phyloP scores from a whole-genome alignment of 2,329 filamentous ascomycete species.

The Paracamarosporium sp. region DNA sequence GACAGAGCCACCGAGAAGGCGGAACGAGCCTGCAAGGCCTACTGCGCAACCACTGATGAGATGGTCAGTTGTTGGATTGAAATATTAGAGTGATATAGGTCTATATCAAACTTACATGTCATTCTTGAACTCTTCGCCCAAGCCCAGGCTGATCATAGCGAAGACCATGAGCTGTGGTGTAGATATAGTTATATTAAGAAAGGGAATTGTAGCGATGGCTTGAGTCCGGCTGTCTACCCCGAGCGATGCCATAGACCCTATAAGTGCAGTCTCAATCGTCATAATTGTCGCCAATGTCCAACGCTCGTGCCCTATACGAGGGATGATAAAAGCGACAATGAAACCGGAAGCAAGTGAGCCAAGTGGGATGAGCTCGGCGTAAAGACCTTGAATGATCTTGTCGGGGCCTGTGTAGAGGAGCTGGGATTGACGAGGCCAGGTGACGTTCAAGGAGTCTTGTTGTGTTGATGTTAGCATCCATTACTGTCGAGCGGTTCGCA shows the following conservation, averaged over 20 bases:
- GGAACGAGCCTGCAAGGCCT: slow-evolving; percentile 13
- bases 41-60: slow-evolving; percentile 10
- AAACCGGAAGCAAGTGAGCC: slow-evolving; percentile 10
- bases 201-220: slow-evolving; percentile 8
- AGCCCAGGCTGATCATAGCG: slow-evolving; percentile 12
- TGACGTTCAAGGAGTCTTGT: slow-evolving; percentile 13
- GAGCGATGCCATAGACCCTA: slow-evolving; percentile 9
- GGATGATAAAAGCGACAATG: slow-evolving; percentile 9
- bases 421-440: slow-evolving; percentile 13
- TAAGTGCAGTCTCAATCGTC: slow-evolving; percentile 12
- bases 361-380: slow-evolving; percentile 14
- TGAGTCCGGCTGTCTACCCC: slow-evolving; percentile 5
- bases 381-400: slow-evolving; percentile 12
- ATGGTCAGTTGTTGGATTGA: neutral
- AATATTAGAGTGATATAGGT: neutral
- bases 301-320: slow-evolving; percentile 10
- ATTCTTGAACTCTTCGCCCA: slow-evolving; percentile 11
- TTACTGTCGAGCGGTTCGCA: too few species aligned
- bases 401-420: slow-evolving; percentile 13
- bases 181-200: slow-evolving; percentile 5
- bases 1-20: slow-evolving; percentile 13
- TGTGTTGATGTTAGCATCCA: neutral
- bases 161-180: slow-evolving; percentile 13
- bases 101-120: slow-evolving; percentile 11
- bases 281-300: slow-evolving; percentile 13